These are phyloP conservation scores for Eimeria mitis DNA, from an alignment of 169 alveolate species.

Conservation along the genomic window DNA sequence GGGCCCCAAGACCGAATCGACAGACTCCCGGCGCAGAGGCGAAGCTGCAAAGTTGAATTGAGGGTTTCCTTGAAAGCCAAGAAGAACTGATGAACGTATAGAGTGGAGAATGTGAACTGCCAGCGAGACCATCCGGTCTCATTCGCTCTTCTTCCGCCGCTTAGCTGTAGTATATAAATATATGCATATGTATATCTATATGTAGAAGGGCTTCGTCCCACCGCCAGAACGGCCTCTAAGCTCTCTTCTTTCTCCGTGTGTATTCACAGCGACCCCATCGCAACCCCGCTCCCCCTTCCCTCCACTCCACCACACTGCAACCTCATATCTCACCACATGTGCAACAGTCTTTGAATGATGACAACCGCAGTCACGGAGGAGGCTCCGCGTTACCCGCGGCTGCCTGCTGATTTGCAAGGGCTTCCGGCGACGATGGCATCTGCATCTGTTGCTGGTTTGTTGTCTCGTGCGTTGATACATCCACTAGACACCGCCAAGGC, in stretches of 20 bases:
- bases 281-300: background rate
- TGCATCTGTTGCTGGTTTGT: conserved; percentile 75
- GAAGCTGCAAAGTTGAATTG: background rate
- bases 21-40: background rate
- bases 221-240: too few relatives aligned
- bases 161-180: background rate
- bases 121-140: background rate
- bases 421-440: conserved; percentile 67
- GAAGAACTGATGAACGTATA: background rate
- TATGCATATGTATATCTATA: background rate
- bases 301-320: background rate
- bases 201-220: too few relatives aligned
- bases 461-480: conserved; percentile 41
- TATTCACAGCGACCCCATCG: background rate
- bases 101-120: background rate
- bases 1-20: conserved; percentile 3
- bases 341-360: background rate
- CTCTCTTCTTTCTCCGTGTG: background rate
- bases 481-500: conserved; percentile 83
- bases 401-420: conserved; percentile 44
- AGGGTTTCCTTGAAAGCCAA: background rate
- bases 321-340: background rate
- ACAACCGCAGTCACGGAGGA: background rate
- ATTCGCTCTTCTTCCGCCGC: background rate
- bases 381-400: conserved; percentile 11